Base-by-base conservation (phyloP, 495 filamentous ascomycete genomes). In the Lindgomyces ingoldianus region DNA sequence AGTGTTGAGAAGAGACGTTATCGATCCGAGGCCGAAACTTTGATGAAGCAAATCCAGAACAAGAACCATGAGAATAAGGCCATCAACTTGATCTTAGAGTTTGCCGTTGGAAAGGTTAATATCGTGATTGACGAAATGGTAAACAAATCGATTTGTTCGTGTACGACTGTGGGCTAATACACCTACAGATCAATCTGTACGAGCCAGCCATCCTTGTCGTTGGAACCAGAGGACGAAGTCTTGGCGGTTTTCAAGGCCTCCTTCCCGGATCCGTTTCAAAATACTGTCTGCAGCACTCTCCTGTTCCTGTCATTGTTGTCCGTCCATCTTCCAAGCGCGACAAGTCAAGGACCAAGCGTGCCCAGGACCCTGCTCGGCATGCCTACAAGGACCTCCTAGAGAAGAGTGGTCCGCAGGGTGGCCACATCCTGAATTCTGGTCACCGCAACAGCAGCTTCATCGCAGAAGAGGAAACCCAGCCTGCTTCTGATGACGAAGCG, bases 241-340 rank as follows among this genome's bases (percentile, higher is more conserved):
- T 97, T 4, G 90, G 90, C 41, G 92, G 94, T 50, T 84, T 98
- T 27, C 92, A 96, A 75, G 89, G 90, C 47, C 82, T 98, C n/a
- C 82, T 97, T 26, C 89, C 89, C 14, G 94, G 91, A 65, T 96
- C 91, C 0, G 91, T 98, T 57, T 96, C 91, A 26, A 96, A 97
- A 71, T 98, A 96, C 78, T 97, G 94, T 68, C 82, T 97, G 12
- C 93, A 98, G 73, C 90, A 96, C 75, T 96, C 91, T 8, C 94
- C 94, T 0, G 90, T 98, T 19, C 94, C 94, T n/a, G 93, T 97
- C 1, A 91, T 97, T 36, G 95, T 98, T 29, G 94, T 98, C 39
- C 86, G 94, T 1, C 93, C 94, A 49, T 89, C 88, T 25, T 86
- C 90, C 54, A 96, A 97, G 77, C 89, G 94, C 4, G 83, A 87